phyloP scores from a whole-genome alignment of 2,329 filamentous ascomycete species.

The Xylariaceae sp. region DNA sequence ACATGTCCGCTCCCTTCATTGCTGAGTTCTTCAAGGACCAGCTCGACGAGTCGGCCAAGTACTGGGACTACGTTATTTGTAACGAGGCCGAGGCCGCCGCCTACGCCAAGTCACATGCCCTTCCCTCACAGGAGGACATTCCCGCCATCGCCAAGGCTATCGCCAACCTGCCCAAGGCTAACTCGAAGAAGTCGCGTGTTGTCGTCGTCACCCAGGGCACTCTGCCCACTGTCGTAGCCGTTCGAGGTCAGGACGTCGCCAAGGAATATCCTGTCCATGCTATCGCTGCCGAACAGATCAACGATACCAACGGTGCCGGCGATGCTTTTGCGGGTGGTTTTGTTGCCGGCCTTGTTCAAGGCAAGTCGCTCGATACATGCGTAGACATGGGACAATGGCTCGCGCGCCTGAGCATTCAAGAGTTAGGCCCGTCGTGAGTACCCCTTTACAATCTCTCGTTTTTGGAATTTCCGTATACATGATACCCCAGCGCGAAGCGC shows the following conservation, averaged over 20 bases:
- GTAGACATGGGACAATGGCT: slow-evolving; percentile 97
- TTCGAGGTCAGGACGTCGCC: slow-evolving; percentile 65
- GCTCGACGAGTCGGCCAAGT: slow-evolving; percentile 78
- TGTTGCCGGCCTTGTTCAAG: slow-evolving; percentile 81
- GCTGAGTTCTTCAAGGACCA: slow-evolving; percentile 96
- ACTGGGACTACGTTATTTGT: slow-evolving; percentile 94
- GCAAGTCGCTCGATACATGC: slow-evolving; percentile 70
- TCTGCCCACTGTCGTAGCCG: slow-evolving; percentile 79
- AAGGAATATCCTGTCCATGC: slow-evolving; percentile 77
- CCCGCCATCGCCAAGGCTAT: slow-evolving; percentile 81
- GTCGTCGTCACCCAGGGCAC: slow-evolving; percentile 96
- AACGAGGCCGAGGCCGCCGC: slow-evolving; percentile 93
- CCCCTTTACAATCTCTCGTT: slow-evolving; percentile 2
- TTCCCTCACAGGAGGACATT: slow-evolving; percentile 48
- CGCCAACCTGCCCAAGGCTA: slow-evolving; percentile 88
- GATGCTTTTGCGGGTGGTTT: slow-evolving; percentile 97
- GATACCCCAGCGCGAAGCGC: neutral
- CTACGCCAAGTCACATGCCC: slow-evolving; percentile 68
- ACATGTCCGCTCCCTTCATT: slow-evolving; percentile 93
- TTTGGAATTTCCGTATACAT: slow-evolving; percentile 1
- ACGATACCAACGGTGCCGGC: slow-evolving; percentile 94
- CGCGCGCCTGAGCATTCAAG: slow-evolving; percentile 87
- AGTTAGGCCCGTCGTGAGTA: slow-evolving; percentile 91
- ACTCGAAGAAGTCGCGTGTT: slow-evolving; percentile 74
- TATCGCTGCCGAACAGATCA: slow-evolving; percentile 74